A percentile compares a stretch with the other conserved stretches of the same genome.
Evolutionary conservation across 306 rosid genomes (phyloP).

Genomic region (Cicer yamashitae): DNA sequence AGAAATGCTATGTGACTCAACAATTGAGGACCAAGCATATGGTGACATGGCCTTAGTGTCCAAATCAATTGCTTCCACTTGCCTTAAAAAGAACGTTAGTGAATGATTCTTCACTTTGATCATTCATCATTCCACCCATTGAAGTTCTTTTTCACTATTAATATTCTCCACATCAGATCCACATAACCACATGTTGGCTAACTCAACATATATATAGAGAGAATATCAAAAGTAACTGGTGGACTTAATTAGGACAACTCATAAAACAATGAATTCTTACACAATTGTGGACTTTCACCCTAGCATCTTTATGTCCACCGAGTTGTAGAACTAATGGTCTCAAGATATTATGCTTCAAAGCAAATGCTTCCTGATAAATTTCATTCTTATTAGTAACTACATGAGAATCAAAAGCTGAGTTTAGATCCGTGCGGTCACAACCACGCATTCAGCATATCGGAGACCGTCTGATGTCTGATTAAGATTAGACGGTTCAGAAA

Average conservation of each 20-base stretch:
- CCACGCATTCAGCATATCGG: too few species aligned
- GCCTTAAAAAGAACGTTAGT: constrained; percentile 31
- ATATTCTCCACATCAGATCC: constrained; percentile 36
- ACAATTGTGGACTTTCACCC: constrained; percentile 29
- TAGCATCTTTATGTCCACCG: constrained; percentile 47
- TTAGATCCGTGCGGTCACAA: too few species aligned
- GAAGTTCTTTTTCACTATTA: constrained; percentile 30
- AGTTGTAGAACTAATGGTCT: constrained; percentile 27
- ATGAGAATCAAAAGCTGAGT: constrained; percentile 1
- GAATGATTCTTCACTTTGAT: constrained; percentile 39
- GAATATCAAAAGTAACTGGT: constrained; percentile 40
- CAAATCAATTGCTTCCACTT: constrained; percentile 56
- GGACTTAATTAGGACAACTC: constrained; percentile 40
- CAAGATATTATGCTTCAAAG: constrained; percentile 39
- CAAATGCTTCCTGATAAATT: constrained; percentile 41
- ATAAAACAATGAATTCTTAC: constrained; percentile 41
- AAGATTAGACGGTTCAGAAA: too few species aligned
- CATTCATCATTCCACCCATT: constrained; percentile 37
- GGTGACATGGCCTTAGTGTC: constrained; percentile 52
- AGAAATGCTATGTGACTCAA: constrained; percentile 53
- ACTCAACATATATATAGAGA: constrained; percentile 9
- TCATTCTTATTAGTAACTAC: constrained; percentile 22
- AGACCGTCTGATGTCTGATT: too few species aligned
- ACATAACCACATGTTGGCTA: constrained; percentile 31
- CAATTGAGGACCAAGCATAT: constrained; percentile 46